A percentile compares a stretch with the other conserved stretches of the same genome.
phyloP scores from a whole-genome alignment of 208 protist species.

The Leishmania turanica region DNA sequence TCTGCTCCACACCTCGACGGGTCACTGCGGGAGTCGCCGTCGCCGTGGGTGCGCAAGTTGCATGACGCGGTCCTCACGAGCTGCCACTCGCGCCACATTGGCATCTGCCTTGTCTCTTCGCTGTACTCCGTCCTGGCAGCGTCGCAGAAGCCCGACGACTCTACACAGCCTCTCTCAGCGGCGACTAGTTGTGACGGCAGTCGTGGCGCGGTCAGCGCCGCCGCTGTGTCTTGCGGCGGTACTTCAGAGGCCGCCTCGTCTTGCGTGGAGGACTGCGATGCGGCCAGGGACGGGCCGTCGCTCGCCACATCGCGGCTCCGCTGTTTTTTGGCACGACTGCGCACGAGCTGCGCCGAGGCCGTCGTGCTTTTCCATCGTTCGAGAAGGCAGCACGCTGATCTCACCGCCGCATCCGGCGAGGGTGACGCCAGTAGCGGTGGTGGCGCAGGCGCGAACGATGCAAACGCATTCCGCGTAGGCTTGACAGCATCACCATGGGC shows the following conservation, averaged over 20 bases:
- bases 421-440: neutral
- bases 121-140: slow-evolving; percentile 1
- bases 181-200: neutral
- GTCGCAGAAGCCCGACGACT: neutral
- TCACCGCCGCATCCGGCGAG: neutral
- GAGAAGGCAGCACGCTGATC: neutral
- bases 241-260: neutral
- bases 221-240: neutral
- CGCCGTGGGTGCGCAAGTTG: slow-evolving; percentile 9
- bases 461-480: neutral
- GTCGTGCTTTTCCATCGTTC: neutral
- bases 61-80: slow-evolving; percentile 11
- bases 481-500: neutral
- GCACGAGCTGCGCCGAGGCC: slow-evolving; percentile 11
- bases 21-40: slow-evolving; percentile 10
- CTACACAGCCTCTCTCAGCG: neutral
- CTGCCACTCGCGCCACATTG: neutral
- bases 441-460: neutral
- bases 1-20: slow-evolving; percentile 1
- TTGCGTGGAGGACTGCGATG: neutral
- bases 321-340: neutral
- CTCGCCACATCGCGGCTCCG: neutral
- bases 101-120: neutral
- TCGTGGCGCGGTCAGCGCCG: neutral
- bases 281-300: neutral